phyloP scores from a whole-genome alignment of 129 eudicot species.

The Erigeron canadensis region DNA sequence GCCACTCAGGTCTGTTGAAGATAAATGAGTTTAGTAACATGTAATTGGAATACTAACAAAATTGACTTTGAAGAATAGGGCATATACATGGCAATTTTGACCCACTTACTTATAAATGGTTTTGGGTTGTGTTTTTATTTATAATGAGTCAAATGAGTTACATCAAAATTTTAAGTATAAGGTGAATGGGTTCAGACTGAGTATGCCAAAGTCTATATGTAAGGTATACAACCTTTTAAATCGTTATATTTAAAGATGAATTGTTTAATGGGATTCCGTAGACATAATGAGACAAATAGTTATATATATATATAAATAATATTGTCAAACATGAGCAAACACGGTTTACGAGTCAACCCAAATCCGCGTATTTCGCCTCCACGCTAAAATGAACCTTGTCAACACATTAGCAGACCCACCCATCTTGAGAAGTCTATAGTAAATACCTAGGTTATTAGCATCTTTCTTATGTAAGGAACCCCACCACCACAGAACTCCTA shows the following conservation, averaged over 20 bases:
- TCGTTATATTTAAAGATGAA: neutral
- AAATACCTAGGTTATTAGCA: conserved; percentile 41
- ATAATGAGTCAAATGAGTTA: neutral
- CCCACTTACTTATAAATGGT: neutral
- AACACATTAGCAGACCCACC: conserved; percentile 2
- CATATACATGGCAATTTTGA: neutral
- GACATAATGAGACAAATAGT: neutral
- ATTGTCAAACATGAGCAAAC: neutral
- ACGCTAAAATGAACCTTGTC: neutral
- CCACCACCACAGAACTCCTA: conserved; percentile 58
- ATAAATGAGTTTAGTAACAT: conserved; percentile 10
- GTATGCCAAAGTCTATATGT: neutral
- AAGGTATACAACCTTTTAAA: neutral
- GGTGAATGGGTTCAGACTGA: neutral
- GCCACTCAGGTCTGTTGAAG: conserved; percentile 40
- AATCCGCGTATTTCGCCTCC: neutral
- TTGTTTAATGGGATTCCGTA: neutral
- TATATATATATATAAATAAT: neutral
- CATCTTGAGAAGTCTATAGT: neutral
- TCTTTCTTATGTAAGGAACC: conserved; percentile 38
- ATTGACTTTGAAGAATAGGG: neutral
- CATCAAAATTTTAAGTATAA: neutral
- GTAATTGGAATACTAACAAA: neutral
- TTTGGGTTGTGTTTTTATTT: neutral
- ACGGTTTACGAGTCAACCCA: neutral